Conservation (phyloP, 2,329 filamentous ascomycete species). For the Verticillium nonalfalfae region DNA sequence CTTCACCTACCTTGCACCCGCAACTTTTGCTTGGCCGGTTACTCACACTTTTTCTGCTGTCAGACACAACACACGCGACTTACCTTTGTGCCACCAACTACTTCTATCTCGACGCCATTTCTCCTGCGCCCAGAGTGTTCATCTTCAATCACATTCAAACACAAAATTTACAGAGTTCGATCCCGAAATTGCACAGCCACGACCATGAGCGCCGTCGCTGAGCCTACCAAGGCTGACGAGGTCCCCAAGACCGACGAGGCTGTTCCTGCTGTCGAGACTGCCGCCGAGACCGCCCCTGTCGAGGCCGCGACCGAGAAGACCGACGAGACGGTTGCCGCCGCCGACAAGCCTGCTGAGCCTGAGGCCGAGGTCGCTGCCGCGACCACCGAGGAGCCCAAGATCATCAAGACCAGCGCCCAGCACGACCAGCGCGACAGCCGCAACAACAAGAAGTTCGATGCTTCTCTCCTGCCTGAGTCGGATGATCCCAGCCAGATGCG, state of each 20-base stretch:
- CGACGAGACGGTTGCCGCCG: slow-evolving; percentile 4
- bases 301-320: slow-evolving; percentile 7
- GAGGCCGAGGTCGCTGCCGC: slow-evolving; percentile 10
- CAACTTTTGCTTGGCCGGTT: neutral
- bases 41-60: neutral
- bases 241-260: slow-evolving; percentile 15
- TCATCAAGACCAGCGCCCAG: slow-evolving; percentile 39
- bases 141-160: too few relatives aligned
- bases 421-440: slow-evolving; percentile 29
- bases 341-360: slow-evolving; percentile 8
- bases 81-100: neutral
- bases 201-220: slow-evolving; percentile 8
- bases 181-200: neutral
- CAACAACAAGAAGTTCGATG: slow-evolving; percentile 66
- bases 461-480: slow-evolving; percentile 60
- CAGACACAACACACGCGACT: neutral
- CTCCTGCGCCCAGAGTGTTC: too few relatives aligned
- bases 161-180: too few relatives aligned
- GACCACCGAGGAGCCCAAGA: slow-evolving; percentile 15
- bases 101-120: too few relatives aligned
- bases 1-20: neutral
- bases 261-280: slow-evolving; percentile 2
- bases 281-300: slow-evolving; percentile 14
- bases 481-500: slow-evolving; percentile 77
- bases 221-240: slow-evolving; percentile 17